Evolutionary conservation across 805 yeast genomes (phyloP).

Genomic region (Debaryomyces castellii): DNA sequence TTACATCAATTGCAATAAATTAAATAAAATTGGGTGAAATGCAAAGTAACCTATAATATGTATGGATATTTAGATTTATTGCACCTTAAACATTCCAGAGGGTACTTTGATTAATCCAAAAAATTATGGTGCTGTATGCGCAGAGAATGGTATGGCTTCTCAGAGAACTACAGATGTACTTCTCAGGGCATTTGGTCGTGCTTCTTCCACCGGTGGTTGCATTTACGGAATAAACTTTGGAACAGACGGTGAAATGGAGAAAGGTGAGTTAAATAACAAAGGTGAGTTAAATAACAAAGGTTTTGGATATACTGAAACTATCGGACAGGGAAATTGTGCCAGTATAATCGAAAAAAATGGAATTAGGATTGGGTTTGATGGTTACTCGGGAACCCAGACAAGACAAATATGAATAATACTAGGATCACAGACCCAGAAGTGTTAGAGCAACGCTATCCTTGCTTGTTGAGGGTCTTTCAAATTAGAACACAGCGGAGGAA

Average conservation of each 20-base stretch:
- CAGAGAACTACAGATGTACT: conserved; percentile 19
- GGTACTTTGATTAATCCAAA: conserved; percentile 16
- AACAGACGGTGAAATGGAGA: conserved; percentile 14
- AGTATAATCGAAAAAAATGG: conserved; percentile 11
- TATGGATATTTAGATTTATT: conserved; percentile 20
- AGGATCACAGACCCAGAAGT: conserved; percentile 23
- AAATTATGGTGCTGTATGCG: conserved; percentile 18
- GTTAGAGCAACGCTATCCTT: conserved; percentile 20
- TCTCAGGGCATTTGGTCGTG: conserved; percentile 20
- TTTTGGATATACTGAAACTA: conserved; percentile 17
- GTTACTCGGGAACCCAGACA: conserved; percentile 38
- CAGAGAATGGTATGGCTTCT: conserved; percentile 20
- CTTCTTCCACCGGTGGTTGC: conserved; percentile 20
- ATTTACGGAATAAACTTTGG: conserved; percentile 21
- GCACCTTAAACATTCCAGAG: conserved; percentile 14
- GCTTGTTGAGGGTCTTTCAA: conserved; percentile 12
- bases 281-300: conserved; percentile 17
- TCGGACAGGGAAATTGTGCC: conserved; percentile 20
- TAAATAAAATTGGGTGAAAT: too few species aligned
- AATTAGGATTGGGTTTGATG: conserved; percentile 15
- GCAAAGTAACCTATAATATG: too few species aligned
- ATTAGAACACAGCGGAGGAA: conserved; percentile 15
- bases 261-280: conserved; percentile 13
- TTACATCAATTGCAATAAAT: too few species aligned
- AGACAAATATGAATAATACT: conserved; percentile 45